These are phyloP conservation scores for Rosa hybrid DNA, from an alignment of 331 rosid species.

Conservation along the genomic window DNA sequence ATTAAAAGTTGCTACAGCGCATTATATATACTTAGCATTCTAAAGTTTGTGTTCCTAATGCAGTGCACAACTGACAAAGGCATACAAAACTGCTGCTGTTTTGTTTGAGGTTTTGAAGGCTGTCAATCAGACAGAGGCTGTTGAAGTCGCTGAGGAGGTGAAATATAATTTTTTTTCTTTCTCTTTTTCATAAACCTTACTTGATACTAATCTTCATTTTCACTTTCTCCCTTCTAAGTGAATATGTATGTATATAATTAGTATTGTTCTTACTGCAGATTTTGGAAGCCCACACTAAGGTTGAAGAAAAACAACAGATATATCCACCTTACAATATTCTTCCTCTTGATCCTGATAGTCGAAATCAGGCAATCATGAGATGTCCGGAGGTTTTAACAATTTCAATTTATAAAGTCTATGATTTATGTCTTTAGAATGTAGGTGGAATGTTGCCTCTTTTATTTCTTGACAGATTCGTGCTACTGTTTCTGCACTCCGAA, in stretches of 20 bases:
- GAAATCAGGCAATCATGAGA: constrained; percentile 72
- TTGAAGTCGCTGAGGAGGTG: constrained; percentile 84
- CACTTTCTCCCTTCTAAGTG: not conserved
- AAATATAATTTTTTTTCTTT: constrained; percentile 12
- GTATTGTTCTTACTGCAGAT: constrained; percentile 38
- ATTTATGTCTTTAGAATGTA: not conserved
- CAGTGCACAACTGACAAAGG: constrained; percentile 89
- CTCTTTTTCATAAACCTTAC: constrained; percentile 1
- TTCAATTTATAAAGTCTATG: not conserved
- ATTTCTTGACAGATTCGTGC: constrained; percentile 60
- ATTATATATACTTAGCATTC: not conserved
- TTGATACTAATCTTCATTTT: not conserved
- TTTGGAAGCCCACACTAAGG: constrained; percentile 57
- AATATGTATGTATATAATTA: not conserved
- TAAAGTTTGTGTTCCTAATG: constrained; percentile 29
- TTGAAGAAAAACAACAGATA: constrained; percentile 69
- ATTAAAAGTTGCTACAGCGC: constrained; percentile 1
- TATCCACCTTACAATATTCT: constrained; percentile 82
- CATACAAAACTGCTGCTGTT: constrained; percentile 83
- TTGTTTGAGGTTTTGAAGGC: constrained; percentile 89
- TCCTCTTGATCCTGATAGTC: constrained; percentile 89
- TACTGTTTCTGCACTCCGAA: constrained; percentile 78
- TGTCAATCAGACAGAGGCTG: constrained; percentile 77
- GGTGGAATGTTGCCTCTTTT: constrained; percentile 10
- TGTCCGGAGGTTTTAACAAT: constrained; percentile 60